Conservation (phyloP, 2,329 filamentous ascomycete genomes). For the Zymoseptoria pseudotritici region DNA sequence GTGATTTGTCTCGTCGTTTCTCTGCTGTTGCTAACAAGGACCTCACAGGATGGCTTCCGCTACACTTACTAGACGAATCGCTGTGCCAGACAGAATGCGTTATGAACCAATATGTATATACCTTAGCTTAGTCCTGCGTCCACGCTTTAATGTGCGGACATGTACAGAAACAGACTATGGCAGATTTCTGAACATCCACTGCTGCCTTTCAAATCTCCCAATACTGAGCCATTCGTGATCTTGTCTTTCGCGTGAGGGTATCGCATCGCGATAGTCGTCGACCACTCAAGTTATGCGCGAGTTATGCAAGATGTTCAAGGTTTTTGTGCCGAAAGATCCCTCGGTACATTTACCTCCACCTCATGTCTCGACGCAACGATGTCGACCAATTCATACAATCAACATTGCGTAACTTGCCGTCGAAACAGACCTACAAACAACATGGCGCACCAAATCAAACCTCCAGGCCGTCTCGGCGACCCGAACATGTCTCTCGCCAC, state of each 20-base stretch:
- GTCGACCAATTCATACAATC: background rate
- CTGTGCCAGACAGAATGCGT: background rate
- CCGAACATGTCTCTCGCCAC: conserved; percentile 18
- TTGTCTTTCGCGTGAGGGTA: background rate
- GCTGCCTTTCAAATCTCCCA: too few species aligned
- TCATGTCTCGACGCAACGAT: background rate
- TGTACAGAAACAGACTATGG: background rate
- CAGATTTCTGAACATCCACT: background rate
- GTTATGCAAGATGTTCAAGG: background rate
- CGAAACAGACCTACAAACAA: background rate
- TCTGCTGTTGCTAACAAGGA: background rate
- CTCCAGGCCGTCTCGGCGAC: conserved; percentile 20
- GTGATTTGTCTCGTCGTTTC: background rate
- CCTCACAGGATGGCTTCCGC: conserved; percentile 13
- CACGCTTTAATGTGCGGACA: background rate
- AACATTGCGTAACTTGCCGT: background rate
- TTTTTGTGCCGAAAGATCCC: background rate
- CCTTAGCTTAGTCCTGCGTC: background rate
- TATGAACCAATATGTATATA: background rate
- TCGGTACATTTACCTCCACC: background rate
- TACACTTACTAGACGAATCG: conserved; percentile 8
- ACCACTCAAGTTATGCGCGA: background rate
- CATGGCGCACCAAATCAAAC: conserved; percentile 6
- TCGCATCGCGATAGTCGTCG: background rate
- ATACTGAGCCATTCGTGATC: background rate